These are phyloP conservation scores for Penicillium corylophilum DNA, from an alignment of 2,329 filamentous ascomycete species.

Conservation along the genomic window DNA sequence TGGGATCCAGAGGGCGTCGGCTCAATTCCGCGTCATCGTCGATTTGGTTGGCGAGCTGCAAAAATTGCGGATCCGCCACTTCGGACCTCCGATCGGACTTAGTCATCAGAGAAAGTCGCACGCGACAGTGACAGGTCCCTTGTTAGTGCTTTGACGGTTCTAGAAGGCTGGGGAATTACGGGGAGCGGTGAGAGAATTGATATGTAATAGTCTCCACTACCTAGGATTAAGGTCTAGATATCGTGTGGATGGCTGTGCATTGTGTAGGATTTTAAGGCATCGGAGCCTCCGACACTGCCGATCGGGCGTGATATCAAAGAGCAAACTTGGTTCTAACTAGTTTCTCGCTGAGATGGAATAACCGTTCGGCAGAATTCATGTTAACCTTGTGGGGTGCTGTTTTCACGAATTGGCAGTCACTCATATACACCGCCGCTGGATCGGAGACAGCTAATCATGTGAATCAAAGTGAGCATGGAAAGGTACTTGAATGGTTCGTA, in stretches of 20 bases:
- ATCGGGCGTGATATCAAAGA: constrained; percentile 4
- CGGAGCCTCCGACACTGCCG: constrained; percentile 5
- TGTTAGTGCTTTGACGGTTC: background rate
- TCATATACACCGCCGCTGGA: constrained; percentile 28
- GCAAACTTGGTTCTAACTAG: constrained; percentile 39
- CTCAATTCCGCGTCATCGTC: constrained; percentile 16
- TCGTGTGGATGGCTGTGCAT: background rate
- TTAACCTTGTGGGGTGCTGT: constrained; percentile 36
- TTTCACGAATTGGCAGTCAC: constrained; percentile 35
- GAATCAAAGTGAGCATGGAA: background rate
- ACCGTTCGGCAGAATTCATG: constrained; percentile 36
- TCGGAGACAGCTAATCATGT: constrained; percentile 9
- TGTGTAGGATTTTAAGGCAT: background rate
- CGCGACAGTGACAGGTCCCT: background rate
- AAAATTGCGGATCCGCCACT: constrained; percentile 2
- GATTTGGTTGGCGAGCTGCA: constrained; percentile 10
- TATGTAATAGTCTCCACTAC: background rate
- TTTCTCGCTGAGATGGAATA: constrained; percentile 41
- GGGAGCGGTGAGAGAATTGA: background rate
- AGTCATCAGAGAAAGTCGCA: background rate
- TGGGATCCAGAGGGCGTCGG: constrained; percentile 9
- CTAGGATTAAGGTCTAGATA: background rate
- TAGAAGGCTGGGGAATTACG: background rate
- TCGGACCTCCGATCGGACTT: constrained; percentile 25
- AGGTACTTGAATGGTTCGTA: constrained; percentile 5